Evolutionary conservation across 2,329 filamentous ascomycete genomes (phyloP), one percentile per base, ranked within the genome.

Genomic region (Lasiodiplodia gonubiensis): DNA sequence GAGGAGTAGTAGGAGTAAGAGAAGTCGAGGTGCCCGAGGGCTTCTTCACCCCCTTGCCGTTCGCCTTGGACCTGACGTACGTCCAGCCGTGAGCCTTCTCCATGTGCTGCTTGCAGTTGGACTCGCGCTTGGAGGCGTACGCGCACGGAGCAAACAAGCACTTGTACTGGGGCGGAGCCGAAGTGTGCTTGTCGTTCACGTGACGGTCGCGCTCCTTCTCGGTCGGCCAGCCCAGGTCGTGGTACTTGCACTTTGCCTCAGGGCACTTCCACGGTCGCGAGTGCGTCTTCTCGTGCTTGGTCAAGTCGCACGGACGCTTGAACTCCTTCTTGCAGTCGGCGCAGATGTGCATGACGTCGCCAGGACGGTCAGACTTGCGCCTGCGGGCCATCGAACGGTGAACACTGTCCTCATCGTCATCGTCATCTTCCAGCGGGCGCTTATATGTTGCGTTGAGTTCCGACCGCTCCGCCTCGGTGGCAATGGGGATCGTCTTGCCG

Each of bases 101-200:
- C 94, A 97, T 97, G 81, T 98, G 94, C 80, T 97, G 94, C 79
- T 97, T 97, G 86, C 93, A 96, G 80, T 98, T 98, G 70, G 92
- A 95, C 82, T 97, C 92, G 68, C 94, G 90, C 85, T 98, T 98
- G 12, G 94, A 97, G 75, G 93, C 91, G 83, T 98, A 98, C 0
- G 92, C 89, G 85, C 95, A 98, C 27, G 90, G 90, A 73, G 89
- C 86, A 80, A 87, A 98, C 57, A 89, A 81, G 81, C 95, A 99
- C 81, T 92, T 89, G 80, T 89, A 97, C 82, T 96, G 89, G 52
- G 89, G 85, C 4, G 95, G 94, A 39, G 89, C 85, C 64, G 87
- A 82, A 21, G 92, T 94, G 82, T 99, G 95, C 83, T 96, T 97
- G 83, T 99, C 95, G 78, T 97, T 97, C 80, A 93, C 87, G 79